Percentiles rank a stretch among this genome's conserved stretches.
phyloP scores from a whole-genome alignment of 2,329 filamentous ascomycete genomes.

The Sphaceloma murrayae region DNA sequence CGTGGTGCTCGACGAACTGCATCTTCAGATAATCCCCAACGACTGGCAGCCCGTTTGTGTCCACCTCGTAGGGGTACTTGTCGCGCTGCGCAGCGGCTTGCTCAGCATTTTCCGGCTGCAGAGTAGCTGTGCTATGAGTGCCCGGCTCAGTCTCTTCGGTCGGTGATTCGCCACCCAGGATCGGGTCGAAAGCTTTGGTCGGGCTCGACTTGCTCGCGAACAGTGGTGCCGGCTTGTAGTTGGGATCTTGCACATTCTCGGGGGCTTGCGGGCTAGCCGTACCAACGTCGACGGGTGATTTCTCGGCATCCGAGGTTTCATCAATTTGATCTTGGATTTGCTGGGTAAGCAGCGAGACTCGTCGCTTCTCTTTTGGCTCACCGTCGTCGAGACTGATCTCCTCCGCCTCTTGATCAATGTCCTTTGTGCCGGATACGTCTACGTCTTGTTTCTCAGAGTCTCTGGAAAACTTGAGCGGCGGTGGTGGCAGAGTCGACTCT shows the following conservation, averaged over 20 bases:
- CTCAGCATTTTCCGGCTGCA: conserved; percentile 17
- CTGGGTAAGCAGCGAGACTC: conserved; percentile 34
- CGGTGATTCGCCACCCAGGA: conserved; percentile 10
- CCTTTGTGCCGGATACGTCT: neutral
- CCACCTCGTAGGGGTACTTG: conserved; percentile 43
- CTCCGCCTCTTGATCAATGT: neutral
- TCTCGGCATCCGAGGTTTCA: conserved; percentile 25
- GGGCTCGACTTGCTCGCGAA: conserved; percentile 40
- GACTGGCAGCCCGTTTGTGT: conserved; percentile 58
- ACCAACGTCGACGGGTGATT: no score
- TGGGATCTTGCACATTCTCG: no score
- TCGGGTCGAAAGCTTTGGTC: conserved; percentile 15
- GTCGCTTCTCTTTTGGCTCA: conserved; percentile 26
- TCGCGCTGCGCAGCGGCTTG: conserved; percentile 13
- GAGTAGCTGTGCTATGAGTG: conserved; percentile 19
- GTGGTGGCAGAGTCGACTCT: conserved; percentile 21
- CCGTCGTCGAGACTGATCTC: conserved; percentile 3
- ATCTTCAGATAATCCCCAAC: conserved; percentile 93
- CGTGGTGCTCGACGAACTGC: conserved; percentile 87
- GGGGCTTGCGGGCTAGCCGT: no score
- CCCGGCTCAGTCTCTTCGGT: conserved; percentile 17
- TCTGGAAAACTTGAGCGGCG: conserved; percentile 8
- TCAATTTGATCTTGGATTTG: conserved; percentile 28
- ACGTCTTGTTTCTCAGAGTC: conserved; percentile 2
- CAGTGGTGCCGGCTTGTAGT: conserved; percentile 60